These are phyloP conservation scores for Protomyces inouyei DNA, from an alignment of 1,139 yeast genomes.

Conservation along the genomic window DNA sequence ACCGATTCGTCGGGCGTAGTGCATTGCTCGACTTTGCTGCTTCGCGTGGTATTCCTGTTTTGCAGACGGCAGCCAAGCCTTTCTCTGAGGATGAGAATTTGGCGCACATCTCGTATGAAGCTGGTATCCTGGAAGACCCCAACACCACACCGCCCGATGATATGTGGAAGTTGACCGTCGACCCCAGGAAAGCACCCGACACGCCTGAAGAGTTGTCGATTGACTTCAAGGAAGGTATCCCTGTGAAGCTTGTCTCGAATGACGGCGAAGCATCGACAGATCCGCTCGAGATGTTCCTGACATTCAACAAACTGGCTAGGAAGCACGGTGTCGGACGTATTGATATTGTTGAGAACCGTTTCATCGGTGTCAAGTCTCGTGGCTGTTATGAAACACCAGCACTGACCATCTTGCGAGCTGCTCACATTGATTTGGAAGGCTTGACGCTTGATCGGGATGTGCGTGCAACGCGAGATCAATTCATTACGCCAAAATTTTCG, in stretches of 20 bases:
- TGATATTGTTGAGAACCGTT: conserved; percentile 97
- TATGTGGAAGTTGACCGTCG: conserved; percentile 98
- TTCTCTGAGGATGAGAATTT: conserved; percentile 99
- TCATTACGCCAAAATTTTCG: conserved; percentile 89
- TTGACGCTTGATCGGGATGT: conserved; percentile 96
- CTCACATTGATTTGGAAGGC: conserved; percentile 96
- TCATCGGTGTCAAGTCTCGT: conserved; percentile 96
- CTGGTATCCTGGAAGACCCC: conserved; percentile 98
- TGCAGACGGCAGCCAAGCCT: conserved; percentile 97
- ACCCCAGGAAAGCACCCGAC: conserved; percentile 92
- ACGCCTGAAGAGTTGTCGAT: conserved; percentile 83
- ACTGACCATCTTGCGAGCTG: conserved; percentile 82
- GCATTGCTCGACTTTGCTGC: conserved; percentile 92
- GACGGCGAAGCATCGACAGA: conserved; percentile 62
- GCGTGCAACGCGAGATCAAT: conserved; percentile 91
- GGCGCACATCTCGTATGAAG: conserved; percentile 98
- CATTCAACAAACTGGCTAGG: conserved; percentile 93
- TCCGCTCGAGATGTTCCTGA: conserved; percentile 85
- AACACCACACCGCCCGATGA: conserved; percentile 98
- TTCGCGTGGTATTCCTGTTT: conserved; percentile 81
- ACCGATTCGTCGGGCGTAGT: conserved; percentile 96
- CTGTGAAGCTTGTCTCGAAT: conserved; percentile 66
- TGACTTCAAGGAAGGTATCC: conserved; percentile 79
- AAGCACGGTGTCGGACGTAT: conserved; percentile 99
- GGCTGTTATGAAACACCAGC: conserved; percentile 99